These are phyloP conservation scores for Lentinula detonsa DNA, from an alignment of 768 basidiomycete genomes.

Conservation along the genomic window DNA sequence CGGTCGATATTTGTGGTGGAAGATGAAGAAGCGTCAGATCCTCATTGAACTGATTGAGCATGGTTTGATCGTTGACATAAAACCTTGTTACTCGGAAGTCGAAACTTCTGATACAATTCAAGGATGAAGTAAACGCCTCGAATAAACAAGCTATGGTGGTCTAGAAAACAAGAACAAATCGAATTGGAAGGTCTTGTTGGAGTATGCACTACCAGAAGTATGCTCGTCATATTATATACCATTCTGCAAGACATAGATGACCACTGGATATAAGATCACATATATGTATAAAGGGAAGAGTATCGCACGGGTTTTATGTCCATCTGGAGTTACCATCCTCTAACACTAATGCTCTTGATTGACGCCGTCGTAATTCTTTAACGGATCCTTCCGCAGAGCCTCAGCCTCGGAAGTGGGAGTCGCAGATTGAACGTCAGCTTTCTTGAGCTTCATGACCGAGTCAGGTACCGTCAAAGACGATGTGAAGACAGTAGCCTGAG, in stretches of 20 bases:
- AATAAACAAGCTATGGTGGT: no score
- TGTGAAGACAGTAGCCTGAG: slow-evolving; percentile 21
- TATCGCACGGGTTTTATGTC: not conserved
- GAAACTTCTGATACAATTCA: no score
- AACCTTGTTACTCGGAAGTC: no score
- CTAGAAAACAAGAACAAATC: no score
- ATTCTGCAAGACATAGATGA: not conserved
- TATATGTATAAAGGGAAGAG: not conserved
- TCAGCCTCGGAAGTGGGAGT: slow-evolving; percentile 61
- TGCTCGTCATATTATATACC: no score
- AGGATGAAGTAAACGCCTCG: no score
- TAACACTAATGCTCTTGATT: not conserved
- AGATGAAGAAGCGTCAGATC: no score
- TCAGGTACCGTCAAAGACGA: slow-evolving; percentile 33
- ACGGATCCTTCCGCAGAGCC: slow-evolving; percentile 69
- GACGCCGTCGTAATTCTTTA: slow-evolving; percentile 61
- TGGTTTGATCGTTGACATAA: no score
- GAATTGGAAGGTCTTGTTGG: no score
- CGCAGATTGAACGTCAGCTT: slow-evolving; percentile 34
- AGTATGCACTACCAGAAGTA: no score
- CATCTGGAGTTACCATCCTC: not conserved
- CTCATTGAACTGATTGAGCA: no score
- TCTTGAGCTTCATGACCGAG: slow-evolving; percentile 66
- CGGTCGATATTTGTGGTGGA: no score
- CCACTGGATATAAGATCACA: not conserved